phyloP scores from a whole-genome alignment of 148 eudicot species.

The Cornus suecica region DNA sequence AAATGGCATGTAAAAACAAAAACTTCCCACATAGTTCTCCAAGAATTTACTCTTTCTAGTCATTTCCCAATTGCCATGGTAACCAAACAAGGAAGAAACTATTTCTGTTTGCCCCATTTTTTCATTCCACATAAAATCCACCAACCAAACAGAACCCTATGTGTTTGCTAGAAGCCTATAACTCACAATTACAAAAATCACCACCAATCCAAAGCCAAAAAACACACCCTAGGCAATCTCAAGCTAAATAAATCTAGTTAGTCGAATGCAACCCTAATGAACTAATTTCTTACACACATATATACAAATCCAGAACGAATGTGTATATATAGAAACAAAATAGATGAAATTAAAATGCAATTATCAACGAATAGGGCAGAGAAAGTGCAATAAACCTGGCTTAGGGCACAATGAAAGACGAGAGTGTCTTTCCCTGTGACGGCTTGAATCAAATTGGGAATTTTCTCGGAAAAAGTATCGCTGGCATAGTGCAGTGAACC shows the following conservation, averaged over 20 bases:
- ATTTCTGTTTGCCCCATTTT: no score
- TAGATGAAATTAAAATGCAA: neutral
- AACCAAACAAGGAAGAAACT: no score
- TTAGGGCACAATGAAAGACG: slow-evolving; percentile 93
- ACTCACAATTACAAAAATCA: neutral
- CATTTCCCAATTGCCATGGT: no score
- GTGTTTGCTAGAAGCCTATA: no score
- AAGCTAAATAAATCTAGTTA: neutral
- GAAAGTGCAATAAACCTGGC: slow-evolving; percentile 56
- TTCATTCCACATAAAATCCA: no score
- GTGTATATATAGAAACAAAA: neutral
- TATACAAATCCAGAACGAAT: neutral
- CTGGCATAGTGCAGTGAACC: slow-evolving; percentile 87
- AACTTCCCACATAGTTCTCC: no score
- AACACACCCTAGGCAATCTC: neutral
- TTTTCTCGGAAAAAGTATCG: slow-evolving; percentile 62
- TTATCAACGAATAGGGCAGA: neutral
- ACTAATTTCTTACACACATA: neutral
- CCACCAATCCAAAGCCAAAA: neutral
- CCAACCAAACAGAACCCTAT: no score
- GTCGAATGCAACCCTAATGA: neutral
- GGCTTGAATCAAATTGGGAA: slow-evolving; percentile 65
- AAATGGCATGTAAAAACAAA: no score
- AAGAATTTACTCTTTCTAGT: no score
- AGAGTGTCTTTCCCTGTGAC: slow-evolving; percentile 78